Conservation (phyloP, 208 protist genomes). For the Dictyostelium gargantuum region DNA sequence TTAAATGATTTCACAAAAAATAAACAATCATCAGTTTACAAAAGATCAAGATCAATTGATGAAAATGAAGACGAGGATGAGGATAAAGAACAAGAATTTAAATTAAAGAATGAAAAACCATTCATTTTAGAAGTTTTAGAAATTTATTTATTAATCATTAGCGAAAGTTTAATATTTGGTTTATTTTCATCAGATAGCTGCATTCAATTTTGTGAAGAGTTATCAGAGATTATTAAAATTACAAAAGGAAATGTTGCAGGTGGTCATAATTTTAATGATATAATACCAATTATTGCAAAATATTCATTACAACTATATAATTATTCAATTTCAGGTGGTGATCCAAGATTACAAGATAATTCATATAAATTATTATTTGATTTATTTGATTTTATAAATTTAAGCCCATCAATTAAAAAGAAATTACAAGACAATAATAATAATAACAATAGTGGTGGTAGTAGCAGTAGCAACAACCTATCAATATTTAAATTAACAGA, state of each 20-base stretch:
- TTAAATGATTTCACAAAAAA: background rate
- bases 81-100: background rate
- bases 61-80: background rate
- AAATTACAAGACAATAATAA: background rate
- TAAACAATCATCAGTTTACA: background rate
- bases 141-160: background rate
- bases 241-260: background rate
- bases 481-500: slow-evolving; percentile 10
- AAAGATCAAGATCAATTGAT: background rate
- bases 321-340: background rate
- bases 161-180: background rate
- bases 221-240: background rate
- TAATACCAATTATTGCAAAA: slow-evolving; percentile 3
- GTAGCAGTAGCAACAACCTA: background rate
- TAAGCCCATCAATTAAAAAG: background rate
- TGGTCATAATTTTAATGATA: background rate
- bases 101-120: background rate
- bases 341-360: background rate
- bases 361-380: background rate
- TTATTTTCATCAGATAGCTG: background rate
- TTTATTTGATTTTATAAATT: background rate
- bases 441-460: background rate
- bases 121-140: background rate
- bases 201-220: background rate
- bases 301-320: slow-evolving; percentile 5